A percentile compares a stretch with the other conserved stretches of the same genome.
Conservation (phyloP, 805 yeast species). For the Wickerhamomyces tratensis region DNA sequence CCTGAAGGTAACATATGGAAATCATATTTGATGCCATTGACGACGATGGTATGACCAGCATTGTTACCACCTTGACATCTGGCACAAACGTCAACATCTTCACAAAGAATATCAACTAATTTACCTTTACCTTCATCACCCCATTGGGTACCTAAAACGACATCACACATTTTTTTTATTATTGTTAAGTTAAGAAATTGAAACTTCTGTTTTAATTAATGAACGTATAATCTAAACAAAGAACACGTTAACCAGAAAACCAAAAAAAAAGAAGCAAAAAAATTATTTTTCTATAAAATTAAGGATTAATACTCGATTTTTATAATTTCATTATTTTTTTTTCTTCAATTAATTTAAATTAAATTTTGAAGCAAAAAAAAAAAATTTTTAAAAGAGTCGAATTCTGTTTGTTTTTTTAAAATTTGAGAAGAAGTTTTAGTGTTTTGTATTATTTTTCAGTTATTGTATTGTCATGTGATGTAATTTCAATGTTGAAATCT, state of each 20-base stretch:
- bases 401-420: too few relatives aligned
- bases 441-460: too few relatives aligned
- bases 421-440: too few relatives aligned
- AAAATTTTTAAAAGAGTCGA: too few relatives aligned
- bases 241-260: not conserved
- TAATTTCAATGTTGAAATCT: too few relatives aligned
- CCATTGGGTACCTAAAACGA: slow-evolving; percentile 98
- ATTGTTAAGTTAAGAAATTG: not conserved
- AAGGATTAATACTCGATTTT: not conserved
- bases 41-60: slow-evolving; percentile 99
- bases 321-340: too few relatives aligned
- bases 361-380: too few relatives aligned
- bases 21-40: slow-evolving; percentile 78
- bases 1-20: slow-evolving; percentile 99
- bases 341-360: too few relatives aligned
- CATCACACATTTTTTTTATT: slow-evolving; percentile 33
- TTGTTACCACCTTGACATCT: slow-evolving; percentile 99
- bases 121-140: slow-evolving; percentile 99
- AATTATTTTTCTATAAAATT: too few relatives aligned
- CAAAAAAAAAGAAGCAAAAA: too few relatives aligned
- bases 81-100: slow-evolving; percentile 92
- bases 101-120: slow-evolving; percentile 90
- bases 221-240: not conserved
- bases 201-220: not conserved
- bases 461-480: too few relatives aligned